phyloP scores from a whole-genome alignment of 495 filamentous ascomycete genomes.

The Xylaria grammica region DNA sequence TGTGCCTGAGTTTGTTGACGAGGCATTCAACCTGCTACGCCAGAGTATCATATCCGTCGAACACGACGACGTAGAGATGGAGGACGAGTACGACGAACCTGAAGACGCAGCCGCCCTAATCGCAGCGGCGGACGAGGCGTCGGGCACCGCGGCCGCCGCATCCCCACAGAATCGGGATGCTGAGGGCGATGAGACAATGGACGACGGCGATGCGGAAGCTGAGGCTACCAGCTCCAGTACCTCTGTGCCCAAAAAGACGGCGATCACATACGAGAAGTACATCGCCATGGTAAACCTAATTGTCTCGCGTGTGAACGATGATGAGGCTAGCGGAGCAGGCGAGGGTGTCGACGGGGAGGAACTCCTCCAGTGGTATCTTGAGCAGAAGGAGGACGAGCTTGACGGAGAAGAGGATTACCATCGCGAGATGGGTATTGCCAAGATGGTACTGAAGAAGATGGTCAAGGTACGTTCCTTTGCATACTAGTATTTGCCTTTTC shows the following conservation, averaged over 20 bases:
- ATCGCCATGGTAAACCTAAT: constrained; percentile 85
- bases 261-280: constrained; percentile 96
- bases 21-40: constrained; percentile 85
- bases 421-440: constrained; percentile 73
- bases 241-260: constrained; percentile 70
- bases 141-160: constrained; percentile 27
- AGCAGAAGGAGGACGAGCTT: constrained; percentile 88
- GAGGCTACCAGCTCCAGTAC: constrained; percentile 48
- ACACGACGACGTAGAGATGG: constrained; percentile 96
- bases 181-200: constrained; percentile 77
- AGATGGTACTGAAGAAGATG: constrained; percentile 93
- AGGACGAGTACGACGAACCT: constrained; percentile 70
- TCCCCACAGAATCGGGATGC: constrained; percentile 44
- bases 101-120: constrained; percentile 43
- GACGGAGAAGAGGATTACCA: constrained; percentile 78
- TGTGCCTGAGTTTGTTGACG: constrained; percentile 79
- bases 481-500: neutral
- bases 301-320: constrained; percentile 70
- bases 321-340: constrained; percentile 76
- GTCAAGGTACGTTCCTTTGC: constrained; percentile 73
- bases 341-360: constrained; percentile 90
- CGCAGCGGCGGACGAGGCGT: constrained; percentile 52
- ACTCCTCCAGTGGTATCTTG: constrained; percentile 88
- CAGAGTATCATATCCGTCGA: constrained; percentile 98
- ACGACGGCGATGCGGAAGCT: constrained; percentile 52